Evolutionary conservation across 768 basidiomycete species (phyloP).

Genomic region (Lactifluus subvellereus): DNA sequence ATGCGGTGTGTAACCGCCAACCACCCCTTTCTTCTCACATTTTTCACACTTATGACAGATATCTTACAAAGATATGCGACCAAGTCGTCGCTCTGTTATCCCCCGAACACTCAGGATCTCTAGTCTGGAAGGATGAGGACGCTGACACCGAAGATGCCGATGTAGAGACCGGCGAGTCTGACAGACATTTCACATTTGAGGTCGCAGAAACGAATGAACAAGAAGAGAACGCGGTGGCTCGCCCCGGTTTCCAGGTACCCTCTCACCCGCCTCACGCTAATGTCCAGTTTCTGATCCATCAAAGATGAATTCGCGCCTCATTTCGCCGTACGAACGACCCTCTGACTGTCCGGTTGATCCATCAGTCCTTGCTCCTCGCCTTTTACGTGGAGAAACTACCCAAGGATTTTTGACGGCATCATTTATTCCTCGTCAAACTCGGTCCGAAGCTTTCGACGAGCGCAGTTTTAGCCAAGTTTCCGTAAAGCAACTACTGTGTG

Average conservation of each 20-base stretch:
- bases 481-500: not conserved
- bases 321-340: not conserved
- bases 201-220: constrained; percentile 51
- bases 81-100: constrained; percentile 50
- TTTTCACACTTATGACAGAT: not conserved
- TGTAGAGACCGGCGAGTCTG: constrained; percentile 38
- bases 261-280: not conserved
- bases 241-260: constrained; percentile 43
- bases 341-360: not conserved
- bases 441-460: not conserved
- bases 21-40: not conserved
- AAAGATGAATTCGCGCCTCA: not conserved
- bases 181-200: constrained; percentile 48
- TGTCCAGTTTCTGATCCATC: not conserved
- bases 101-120: constrained; percentile 37
- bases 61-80: constrained; percentile 36
- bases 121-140: constrained; percentile 41
- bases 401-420: constrained; percentile 17
- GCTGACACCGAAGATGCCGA: constrained; percentile 27
- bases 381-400: constrained; percentile 21
- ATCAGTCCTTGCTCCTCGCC: not conserved
- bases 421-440: not conserved
- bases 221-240: constrained; percentile 42
- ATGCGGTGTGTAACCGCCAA: constrained; percentile 43
- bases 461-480: not conserved